Percentiles rank a stretch among this genome's conserved stretches.
Evolutionary conservation across 306 rosid genomes (phyloP).

Genomic region (Boehmeria nivea): DNA sequence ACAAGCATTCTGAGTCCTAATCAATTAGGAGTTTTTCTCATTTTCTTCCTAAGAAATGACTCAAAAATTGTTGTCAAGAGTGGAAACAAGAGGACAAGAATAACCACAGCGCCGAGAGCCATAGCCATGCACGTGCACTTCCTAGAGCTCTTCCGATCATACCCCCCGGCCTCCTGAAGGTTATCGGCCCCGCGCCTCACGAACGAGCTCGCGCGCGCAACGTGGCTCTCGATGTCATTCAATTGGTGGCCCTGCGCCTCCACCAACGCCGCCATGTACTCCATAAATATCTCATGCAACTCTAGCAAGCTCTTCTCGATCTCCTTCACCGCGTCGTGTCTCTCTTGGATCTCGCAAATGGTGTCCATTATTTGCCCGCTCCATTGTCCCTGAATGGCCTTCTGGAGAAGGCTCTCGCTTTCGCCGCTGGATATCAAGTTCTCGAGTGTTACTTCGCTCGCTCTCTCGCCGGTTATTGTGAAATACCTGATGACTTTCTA

Average conservation of each 20-base stretch:
- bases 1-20: no score
- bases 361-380: conserved; percentile 95
- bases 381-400: conserved; percentile 92
- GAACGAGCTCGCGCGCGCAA: conserved; percentile 81
- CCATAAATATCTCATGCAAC: conserved; percentile 80
- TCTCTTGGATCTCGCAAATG: conserved; percentile 87
- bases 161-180: conserved; percentile 66
- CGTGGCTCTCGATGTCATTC: conserved; percentile 85
- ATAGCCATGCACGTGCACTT: conserved; percentile 73
- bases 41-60: no score
- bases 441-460: conserved; percentile 87
- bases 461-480: conserved; percentile 81
- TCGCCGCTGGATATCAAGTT: conserved; percentile 84
- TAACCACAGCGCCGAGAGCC: conserved; percentile 37
- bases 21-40: no score
- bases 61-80: conserved; percentile 15
- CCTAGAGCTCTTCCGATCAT: conserved; percentile 59
- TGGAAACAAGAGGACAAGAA: conserved; percentile 56
- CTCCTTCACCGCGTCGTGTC: conserved; percentile 95
- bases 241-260: conserved; percentile 89
- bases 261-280: conserved; percentile 94
- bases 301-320: conserved; percentile 91
- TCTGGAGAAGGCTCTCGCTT: conserved; percentile 78
- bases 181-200: conserved; percentile 75
- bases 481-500: conserved; percentile 55